These are phyloP conservation scores for Gryganskiella cystojenkinii DNA, from an alignment of 192 early-diverging fungal species.

Conservation along the genomic window DNA sequence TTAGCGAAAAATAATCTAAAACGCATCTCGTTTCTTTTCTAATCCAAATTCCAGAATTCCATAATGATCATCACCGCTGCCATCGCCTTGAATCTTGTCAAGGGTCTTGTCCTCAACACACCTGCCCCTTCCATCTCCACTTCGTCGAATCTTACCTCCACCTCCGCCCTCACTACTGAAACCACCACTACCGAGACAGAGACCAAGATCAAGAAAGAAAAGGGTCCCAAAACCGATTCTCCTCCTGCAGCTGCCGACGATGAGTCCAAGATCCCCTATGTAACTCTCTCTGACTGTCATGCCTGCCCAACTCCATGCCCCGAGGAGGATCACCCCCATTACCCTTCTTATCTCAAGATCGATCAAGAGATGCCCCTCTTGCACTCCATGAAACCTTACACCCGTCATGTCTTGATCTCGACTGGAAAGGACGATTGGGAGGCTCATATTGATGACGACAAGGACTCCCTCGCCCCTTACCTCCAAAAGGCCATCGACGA, in stretches of 20 bases:
- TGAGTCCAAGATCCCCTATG: constrained; percentile 42
- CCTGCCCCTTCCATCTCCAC: neutral
- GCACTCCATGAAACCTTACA: constrained; percentile 62
- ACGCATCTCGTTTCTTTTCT: neutral
- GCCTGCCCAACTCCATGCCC: constrained; percentile 59
- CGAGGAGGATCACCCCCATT: constrained; percentile 53
- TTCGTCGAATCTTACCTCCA: neutral
- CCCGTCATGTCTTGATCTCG: constrained; percentile 65
- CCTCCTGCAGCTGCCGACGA: constrained; percentile 13
- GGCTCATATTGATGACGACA: constrained; percentile 61
- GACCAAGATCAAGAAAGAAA: constrained; percentile 8
- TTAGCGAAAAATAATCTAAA: neutral
- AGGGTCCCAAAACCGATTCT: constrained; percentile 12
- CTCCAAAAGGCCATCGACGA: constrained; percentile 47
- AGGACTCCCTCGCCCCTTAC: constrained; percentile 52
- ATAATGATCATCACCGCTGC: constrained; percentile 51
- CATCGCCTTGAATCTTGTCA: constrained; percentile 32
- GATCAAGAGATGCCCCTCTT: constrained; percentile 55
- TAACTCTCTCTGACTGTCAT: constrained; percentile 45
- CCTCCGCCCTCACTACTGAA: neutral
- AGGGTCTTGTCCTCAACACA: constrained; percentile 17
- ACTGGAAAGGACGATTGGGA: constrained; percentile 64
- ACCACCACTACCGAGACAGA: neutral
- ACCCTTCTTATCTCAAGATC: constrained; percentile 64
- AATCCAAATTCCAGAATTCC: neutral